Base-by-base conservation (phyloP, 73 alveolate species). In the Stentor coeruleus region DNA sequence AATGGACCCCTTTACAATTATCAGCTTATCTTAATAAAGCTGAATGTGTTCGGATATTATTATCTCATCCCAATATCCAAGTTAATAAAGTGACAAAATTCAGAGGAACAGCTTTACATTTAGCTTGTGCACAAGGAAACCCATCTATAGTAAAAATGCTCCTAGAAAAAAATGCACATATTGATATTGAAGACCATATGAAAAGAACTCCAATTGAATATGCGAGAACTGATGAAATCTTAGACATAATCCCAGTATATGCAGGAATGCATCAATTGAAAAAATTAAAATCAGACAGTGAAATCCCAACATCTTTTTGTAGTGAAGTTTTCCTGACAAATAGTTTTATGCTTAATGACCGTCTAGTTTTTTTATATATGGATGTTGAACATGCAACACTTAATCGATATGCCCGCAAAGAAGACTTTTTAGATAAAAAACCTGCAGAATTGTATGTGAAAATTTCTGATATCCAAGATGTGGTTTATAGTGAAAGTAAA, bases 41-140 rank as follows among this genome's bases (percentile, higher is more conserved):
- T 35, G 95, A 86, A 42, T 82, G 82, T 4, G 95, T 90, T 14
- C 81, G 83, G 80, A 58, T 74, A 37, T 84, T 90, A 82, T 57
- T 90, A 35, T 85, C 83, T 74, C 49, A 42, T 26, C 84, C 86
- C 59, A 89, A 82, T 33, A 81, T 77, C 66, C 86, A 90, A 83
- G 59, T 87, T 49, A 90, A 90, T 86, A 76, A 84, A 42, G 72
- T 86, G 40, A 59, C 87, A 49, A 87, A 89, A 4, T 84, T 84
- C 74, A 85, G 85, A 11, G 95, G 95, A 0, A 87, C 91, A 14
- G 93, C 90, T 20, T 74, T 90, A n/a, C 95, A 90, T 87, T 79
- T 87, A 40, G 95, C 95, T 41, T 90, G 95, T 57, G 86, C 76
- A 82, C 86, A 83, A 77, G 90, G 90, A 73, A 81, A 85, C 83